These are phyloP conservation scores for Tricladium varicosporioides DNA, from an alignment of 2,329 filamentous ascomycete genomes.

Conservation along the genomic window DNA sequence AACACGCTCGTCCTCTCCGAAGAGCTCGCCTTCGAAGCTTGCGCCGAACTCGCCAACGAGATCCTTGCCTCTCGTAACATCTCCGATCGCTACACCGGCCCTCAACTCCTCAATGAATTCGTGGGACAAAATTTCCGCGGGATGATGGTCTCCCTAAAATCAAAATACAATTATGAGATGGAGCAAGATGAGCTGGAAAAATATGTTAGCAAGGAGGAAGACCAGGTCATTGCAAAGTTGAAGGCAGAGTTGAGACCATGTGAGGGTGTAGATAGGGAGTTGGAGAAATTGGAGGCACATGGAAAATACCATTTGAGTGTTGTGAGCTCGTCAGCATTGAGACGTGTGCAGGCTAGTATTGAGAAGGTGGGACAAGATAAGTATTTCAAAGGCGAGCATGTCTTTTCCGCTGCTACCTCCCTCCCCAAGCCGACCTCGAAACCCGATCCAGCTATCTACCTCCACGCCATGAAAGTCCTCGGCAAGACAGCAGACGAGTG, in stretches of 20 bases:
- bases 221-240: slow-evolving; percentile 80
- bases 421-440: slow-evolving; percentile 80
- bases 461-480: slow-evolving; percentile 71
- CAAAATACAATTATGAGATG: slow-evolving; percentile 73
- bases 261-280: slow-evolving; percentile 63
- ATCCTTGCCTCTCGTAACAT: slow-evolving; percentile 69
- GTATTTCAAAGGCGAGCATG: slow-evolving; percentile 75
- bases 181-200: slow-evolving; percentile 63
- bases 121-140: slow-evolving; percentile 94
- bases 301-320: slow-evolving; percentile 74
- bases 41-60: slow-evolving; percentile 84
- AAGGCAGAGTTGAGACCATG: slow-evolving; percentile 66
- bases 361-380: slow-evolving; percentile 76
- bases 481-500: slow-evolving; percentile 69
- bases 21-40: slow-evolving; percentile 86
- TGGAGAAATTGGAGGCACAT: slow-evolving; percentile 60
- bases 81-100: slow-evolving; percentile 69
- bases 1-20: slow-evolving; percentile 94
- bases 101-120: slow-evolving; percentile 78
- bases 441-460: slow-evolving; percentile 86
- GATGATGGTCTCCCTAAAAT: slow-evolving; percentile 77
- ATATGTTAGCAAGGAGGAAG: slow-evolving; percentile 77
- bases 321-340: slow-evolving; percentile 76
- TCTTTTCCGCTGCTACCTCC: slow-evolving; percentile 81
- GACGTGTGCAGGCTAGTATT: slow-evolving; percentile 74